A percentile compares a stretch with the other conserved stretches of the same genome.
phyloP scores from a whole-genome alignment of 306 rosid genomes.

The Clitoria ternatea region DNA sequence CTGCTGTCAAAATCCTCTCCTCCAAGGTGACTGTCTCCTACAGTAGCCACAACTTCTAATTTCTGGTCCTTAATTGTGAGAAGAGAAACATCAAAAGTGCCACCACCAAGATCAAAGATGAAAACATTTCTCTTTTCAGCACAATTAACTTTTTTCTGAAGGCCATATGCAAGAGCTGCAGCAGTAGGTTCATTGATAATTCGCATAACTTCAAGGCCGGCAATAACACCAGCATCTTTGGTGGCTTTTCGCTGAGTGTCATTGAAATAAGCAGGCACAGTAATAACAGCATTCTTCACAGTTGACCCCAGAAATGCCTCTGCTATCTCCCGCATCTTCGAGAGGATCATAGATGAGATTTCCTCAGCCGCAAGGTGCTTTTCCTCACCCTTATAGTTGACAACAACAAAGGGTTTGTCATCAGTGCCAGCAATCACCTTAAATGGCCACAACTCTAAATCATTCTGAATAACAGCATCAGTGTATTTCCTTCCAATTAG shows the following conservation, averaged over 20 bases:
- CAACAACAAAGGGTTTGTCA: no score
- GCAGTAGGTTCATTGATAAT: constrained; percentile 14
- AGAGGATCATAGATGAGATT: no score
- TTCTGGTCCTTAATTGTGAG: neutral
- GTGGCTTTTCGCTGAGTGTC: constrained; percentile 3
- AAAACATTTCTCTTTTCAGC: neutral
- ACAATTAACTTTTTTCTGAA: neutral
- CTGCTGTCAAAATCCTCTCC: constrained; percentile 1
- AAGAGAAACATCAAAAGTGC: constrained; percentile 19
- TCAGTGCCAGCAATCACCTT: no score
- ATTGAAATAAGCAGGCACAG: constrained; percentile 51
- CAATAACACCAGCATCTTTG: constrained; percentile 9
- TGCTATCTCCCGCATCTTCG: no score
- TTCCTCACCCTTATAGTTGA: no score
- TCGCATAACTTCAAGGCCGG: constrained; percentile 4
- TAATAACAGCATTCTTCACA: no score
- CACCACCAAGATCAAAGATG: constrained; percentile 19
- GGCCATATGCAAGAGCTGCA: constrained; percentile 16
- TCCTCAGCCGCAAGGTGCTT: no score
- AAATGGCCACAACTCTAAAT: no score
- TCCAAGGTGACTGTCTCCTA: neutral
- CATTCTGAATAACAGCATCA: no score
- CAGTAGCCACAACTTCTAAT: neutral
- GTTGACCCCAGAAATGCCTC: no score
- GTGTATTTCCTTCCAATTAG: no score